Base-by-base conservation (phyloP, 164 flowering plant genomes). In the Tetracentron sinense region DNA sequence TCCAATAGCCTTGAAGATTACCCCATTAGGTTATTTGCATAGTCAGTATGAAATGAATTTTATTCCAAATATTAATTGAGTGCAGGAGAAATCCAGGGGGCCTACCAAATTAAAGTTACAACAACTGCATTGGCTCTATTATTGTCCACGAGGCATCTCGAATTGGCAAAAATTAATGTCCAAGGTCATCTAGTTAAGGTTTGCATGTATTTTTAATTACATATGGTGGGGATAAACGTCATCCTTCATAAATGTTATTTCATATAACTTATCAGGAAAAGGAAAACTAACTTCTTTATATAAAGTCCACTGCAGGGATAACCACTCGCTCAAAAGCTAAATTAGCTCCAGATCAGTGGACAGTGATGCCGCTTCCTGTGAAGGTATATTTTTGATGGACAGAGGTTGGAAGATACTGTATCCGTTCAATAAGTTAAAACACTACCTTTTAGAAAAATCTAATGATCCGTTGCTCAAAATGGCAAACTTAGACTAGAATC, bases 11-110 rank as follows among this genome's bases (percentile, higher is more conserved):
- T 33, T 33, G 38, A 38, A n/a, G 2, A 38, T 12, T 3, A 38
- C 8, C 8, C 5, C 14, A 1, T 38, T 10, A 28, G 12, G 14
- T 28, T 4, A 0, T 50, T 26, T 35, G n/a, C 0, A 7, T 51
- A 49, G 25, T 61, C 35, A 58, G 25, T 33, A 46, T 48, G 22
- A 16, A 35, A 14, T 35, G 21, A 23, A 33, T 26, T 27, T 29
- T 28, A 15, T 7, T 29, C 27, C 27, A 52, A 62, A 49, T 59
- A 29, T 60, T 44, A 23, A 51, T 49, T 30, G 59, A n/a, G 42
- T 74, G 65, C 81, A 90, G 97, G 85, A 48, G 99, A 94, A 78
- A 83, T 94, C 63, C 96, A 83, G 70, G 99, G 99, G 44, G 73
- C 87, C 6, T 94, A 91, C 69, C 90, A 87, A 72, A 94, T 91